Evolutionary conservation across 108 stramenopile genomes (phyloP).

Genomic region (Stephanodiscus minutulus): DNA sequence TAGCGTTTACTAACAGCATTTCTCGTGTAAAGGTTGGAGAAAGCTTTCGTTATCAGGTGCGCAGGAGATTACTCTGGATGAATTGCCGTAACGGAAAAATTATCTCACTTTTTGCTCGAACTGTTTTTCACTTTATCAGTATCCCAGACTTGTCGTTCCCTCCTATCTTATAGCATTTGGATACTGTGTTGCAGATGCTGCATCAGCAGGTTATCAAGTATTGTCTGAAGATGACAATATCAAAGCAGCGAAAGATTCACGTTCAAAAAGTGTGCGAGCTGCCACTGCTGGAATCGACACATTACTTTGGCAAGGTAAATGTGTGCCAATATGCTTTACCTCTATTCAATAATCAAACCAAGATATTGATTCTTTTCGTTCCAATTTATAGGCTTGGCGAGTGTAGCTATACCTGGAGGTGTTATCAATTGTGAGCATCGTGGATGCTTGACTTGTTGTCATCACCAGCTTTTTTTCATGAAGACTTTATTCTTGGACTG

Average conservation of each 20-base stretch:
- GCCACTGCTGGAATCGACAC: slow-evolving; percentile 66
- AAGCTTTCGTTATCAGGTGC: slow-evolving; percentile 73
- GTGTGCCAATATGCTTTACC: background rate
- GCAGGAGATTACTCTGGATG: slow-evolving; percentile 6
- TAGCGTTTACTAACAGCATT: background rate
- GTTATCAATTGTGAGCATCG: slow-evolving; percentile 57
- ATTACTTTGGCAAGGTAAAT: slow-evolving; percentile 44
- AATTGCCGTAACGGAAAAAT: background rate
- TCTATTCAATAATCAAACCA: background rate
- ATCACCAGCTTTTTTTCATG: background rate
- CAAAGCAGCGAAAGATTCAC: slow-evolving; percentile 18
- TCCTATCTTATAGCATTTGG: slow-evolving; percentile 80
- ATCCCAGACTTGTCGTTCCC: slow-evolving; percentile 69
- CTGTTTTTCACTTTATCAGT: slow-evolving; percentile 23
- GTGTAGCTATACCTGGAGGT: slow-evolving; percentile 74
- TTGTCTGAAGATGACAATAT: slow-evolving; percentile 32
- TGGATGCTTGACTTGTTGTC: background rate
- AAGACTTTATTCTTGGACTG: background rate
- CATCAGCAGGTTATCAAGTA: slow-evolving; percentile 57
- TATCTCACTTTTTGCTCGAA: background rate
- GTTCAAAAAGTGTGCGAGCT: slow-evolving; percentile 39
- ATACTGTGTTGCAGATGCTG: slow-evolving; percentile 78
- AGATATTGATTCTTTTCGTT: background rate
- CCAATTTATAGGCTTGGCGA: slow-evolving; percentile 53
- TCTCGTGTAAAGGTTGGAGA: slow-evolving; percentile 64